phyloP scores from a whole-genome alignment of 225 moss, liverwort and hornwort genomes.

The Thuidium tamariscinum region DNA sequence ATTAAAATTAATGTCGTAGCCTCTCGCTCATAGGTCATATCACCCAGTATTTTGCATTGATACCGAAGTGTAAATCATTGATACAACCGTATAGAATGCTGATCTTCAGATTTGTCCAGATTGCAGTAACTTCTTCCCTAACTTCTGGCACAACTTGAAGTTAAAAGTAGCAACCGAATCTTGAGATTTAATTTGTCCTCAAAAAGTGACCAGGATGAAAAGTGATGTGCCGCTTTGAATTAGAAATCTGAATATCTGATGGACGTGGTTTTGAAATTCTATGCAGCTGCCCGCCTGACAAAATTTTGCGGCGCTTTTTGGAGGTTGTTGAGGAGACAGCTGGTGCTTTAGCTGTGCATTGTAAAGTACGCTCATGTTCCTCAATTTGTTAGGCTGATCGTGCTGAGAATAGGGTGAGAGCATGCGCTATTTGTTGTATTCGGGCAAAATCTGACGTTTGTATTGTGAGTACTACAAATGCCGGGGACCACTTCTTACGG shows the following conservation, averaged over 20 bases:
- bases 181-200: background rate
- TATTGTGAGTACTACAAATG: background rate
- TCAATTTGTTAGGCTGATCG: background rate
- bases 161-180: background rate
- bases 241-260: background rate
- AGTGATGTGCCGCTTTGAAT: background rate
- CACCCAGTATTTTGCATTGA: background rate
- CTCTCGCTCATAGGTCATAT: background rate
- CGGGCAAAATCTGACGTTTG: background rate
- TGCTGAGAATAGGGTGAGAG: background rate
- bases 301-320: constrained; percentile 75
- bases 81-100: background rate
- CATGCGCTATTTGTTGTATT: background rate
- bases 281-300: constrained; percentile 86
- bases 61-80: background rate
- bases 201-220: background rate
- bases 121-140: background rate
- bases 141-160: background rate
- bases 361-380: constrained; percentile 53
- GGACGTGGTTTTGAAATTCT: background rate
- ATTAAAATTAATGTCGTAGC: background rate
- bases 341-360: constrained; percentile 88
- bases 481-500: background rate
- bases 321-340: constrained; percentile 87
- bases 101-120: background rate